These are phyloP conservation scores for Pseudogymnoascus sp. DNA, from an alignment of 2,329 filamentous ascomycete species.

Conservation along the genomic window DNA sequence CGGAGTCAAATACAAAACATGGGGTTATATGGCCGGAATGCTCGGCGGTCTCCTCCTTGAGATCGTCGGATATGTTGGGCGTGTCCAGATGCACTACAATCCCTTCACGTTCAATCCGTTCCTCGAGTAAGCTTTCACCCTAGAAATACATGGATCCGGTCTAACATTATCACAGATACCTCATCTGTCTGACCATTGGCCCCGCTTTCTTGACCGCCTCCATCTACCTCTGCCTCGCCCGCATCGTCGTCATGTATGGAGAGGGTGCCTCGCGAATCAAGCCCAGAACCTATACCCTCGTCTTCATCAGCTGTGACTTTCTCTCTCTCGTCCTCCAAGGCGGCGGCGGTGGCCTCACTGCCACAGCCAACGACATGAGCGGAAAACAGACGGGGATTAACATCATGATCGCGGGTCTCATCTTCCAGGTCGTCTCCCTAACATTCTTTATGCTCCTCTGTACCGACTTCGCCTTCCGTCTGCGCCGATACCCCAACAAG, in stretches of 20 bases:
- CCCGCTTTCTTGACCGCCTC: slow-evolving; percentile 52
- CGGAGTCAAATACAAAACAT: slow-evolving; percentile 47
- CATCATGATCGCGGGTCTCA: slow-evolving; percentile 53
- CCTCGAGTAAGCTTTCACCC: slow-evolving; percentile 42
- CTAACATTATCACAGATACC: slow-evolving; percentile 3
- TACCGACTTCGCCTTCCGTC: slow-evolving; percentile 21
- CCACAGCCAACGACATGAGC: slow-evolving; percentile 7
- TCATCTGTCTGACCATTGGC: slow-evolving; percentile 39
- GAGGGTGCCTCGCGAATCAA: slow-evolving; percentile 44
- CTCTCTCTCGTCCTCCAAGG: slow-evolving; percentile 54
- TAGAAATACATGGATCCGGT: not conserved
- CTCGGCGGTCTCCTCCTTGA: slow-evolving; percentile 45
- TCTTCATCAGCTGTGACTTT: slow-evolving; percentile 51
- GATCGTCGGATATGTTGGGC: slow-evolving; percentile 48
- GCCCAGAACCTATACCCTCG: slow-evolving; percentile 44
- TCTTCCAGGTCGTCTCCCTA: slow-evolving; percentile 49
- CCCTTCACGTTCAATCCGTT: slow-evolving; percentile 51
- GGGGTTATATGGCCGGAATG: slow-evolving; percentile 49
- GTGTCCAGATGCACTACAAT: slow-evolving; percentile 44
- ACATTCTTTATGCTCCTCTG: slow-evolving; percentile 27
- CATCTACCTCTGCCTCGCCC: slow-evolving; percentile 59
- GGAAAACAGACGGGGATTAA: slow-evolving; percentile 39
- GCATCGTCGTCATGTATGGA: slow-evolving; percentile 45
- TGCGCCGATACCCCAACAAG: slow-evolving; percentile 10
- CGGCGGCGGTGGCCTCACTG: slow-evolving; percentile 48